Percentiles rank a stretch among this genome's conserved stretches.
phyloP scores from a whole-genome alignment of 2,329 filamentous ascomycete species.

The Stagonosporopsis chrysanthemi region DNA sequence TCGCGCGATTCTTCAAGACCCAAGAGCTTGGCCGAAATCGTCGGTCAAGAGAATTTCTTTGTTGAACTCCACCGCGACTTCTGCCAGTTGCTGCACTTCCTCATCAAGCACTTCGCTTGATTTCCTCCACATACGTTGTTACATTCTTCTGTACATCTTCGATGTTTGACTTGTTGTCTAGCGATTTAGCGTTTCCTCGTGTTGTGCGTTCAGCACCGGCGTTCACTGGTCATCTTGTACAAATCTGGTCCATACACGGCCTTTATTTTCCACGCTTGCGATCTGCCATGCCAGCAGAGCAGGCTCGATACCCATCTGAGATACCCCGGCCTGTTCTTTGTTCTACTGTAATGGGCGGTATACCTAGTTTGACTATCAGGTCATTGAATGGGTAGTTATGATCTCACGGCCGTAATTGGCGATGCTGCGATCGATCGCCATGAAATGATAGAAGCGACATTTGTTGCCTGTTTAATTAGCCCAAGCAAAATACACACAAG shows the following conservation, averaged over 20 bases:
- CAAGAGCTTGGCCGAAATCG: conserved; percentile 65
- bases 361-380: conserved; percentile 17
- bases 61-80: conserved; percentile 65
- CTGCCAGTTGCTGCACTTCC: conserved; percentile 47
- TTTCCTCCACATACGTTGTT: conserved; percentile 20
- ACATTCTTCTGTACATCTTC: conserved; percentile 30
- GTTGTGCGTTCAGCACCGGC: conserved; percentile 28
- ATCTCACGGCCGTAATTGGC: conserved; percentile 18
- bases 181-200: conserved; percentile 35
- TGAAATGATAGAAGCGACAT: conserved; percentile 9
- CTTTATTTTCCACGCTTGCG: conserved; percentile 7
- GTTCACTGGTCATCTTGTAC: conserved; percentile 14
- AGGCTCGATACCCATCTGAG: conserved; percentile 36
- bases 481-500: conserved; percentile 9
- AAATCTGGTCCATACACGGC: conserved; percentile 10
- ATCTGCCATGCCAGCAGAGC: conserved; percentile 10
- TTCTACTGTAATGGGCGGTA: conserved; percentile 23
- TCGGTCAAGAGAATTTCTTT: conserved; percentile 66
- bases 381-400: conserved; percentile 16
- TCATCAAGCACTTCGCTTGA: conserved; percentile 51
- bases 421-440: conserved; percentile 19
- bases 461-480: conserved; percentile 14
- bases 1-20: conserved; percentile 61
- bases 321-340: conserved; percentile 34
- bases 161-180: conserved; percentile 24